Evolutionary conservation across 768 basidiomycete species (phyloP), one percentile per base, ranked within the genome.

Genomic region (Russula sp.): DNA sequence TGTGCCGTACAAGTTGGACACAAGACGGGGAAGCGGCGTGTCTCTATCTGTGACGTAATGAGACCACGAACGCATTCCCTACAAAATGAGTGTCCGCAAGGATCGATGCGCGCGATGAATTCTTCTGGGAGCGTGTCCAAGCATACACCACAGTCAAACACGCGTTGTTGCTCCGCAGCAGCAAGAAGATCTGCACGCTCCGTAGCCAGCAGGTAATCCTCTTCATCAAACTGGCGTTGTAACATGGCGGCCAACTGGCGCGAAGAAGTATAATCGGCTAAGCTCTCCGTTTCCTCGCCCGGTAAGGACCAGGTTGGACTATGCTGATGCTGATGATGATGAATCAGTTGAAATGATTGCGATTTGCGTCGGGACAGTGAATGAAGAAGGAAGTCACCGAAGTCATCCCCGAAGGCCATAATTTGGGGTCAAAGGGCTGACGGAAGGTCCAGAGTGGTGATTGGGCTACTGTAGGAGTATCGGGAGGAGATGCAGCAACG

Each of bases 141-240:
- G 71, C 87, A 89, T 40, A 88, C 76, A 5, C 75, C 76, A 66
- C 87, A 89, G 53, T 77, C 73, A 59, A 85, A 86, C 59, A 65
- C 38, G 59, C 32, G 32, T 6, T 56, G 54, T 48, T 22, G n/a
- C n/a, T 22, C 22, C 55, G 59, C 59, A 46, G 59, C 48, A 26
- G 54, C 40, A 7, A 49, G 38, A 24, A 65, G 64, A 5, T 28
- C 55, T 5, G 40, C 64, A 6, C 55, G 64, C 32, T 61, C 59
- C 24, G 55, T 49, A 26, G 49, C 30, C 38, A 65, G 14, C 20
- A 28, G 2, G 24, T 55, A 48, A 26, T 65, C 40, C 22, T 65
- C 48, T 44, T 61, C 55, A 49, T 65, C 55, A 42, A 65, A 57
- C 24, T 61, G 59, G 40, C 24, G 5, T 30, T 61, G 59, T 14